Evolutionary conservation across 2,329 filamentous ascomycete species (phyloP), one percentile per base, ranked within the genome.

Genomic region (Oidium heveae): DNA sequence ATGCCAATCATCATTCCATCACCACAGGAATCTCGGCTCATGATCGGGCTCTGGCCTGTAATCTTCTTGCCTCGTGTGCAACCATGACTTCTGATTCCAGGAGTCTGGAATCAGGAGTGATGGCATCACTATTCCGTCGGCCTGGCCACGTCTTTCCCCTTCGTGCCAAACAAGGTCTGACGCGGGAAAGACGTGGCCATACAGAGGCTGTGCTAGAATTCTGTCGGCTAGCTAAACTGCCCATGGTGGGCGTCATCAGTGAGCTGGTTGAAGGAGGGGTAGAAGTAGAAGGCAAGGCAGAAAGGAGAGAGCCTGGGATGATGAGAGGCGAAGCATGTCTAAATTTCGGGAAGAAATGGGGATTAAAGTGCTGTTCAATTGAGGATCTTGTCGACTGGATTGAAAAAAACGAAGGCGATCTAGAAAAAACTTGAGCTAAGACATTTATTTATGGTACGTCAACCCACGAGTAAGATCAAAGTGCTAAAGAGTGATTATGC

Each of bases 171-270:
- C 72, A 77, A 28, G 91, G 91, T 16, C 89, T 89, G 33, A 85
- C 96, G 6, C 73, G 85, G 55, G 80, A 82, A 64, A 71, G 91
- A 16, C 73, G 73, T 53, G 91, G 91, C 3, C 91, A 98, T 68
- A 98, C 91, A 12, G 91, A 98, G 72, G 91, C 91, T 1, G 86
- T 83, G 10, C 77, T 93, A 4, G 91, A 98, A 67, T 80, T 98
- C 65, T 95, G 89, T 67, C 72, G 82, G 53, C 69, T 98, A 56
- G 82, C 88, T 0, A 87, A 87, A 1, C 89, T 86, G 71, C 67
- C 70, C 58, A 74, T 75, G 53, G 89, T 82, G 0, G 86, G 78
- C 39, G 88, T 86, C 24, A 96, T 96, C 64, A 86, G 84, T 62
- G 91, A 98, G 72, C 70, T 98, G 58, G 86, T 98, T 47, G 85